phyloP scores from a whole-genome alignment of 1,284 basidiomycete species.

The Mycosarcoma maydis region DNA sequence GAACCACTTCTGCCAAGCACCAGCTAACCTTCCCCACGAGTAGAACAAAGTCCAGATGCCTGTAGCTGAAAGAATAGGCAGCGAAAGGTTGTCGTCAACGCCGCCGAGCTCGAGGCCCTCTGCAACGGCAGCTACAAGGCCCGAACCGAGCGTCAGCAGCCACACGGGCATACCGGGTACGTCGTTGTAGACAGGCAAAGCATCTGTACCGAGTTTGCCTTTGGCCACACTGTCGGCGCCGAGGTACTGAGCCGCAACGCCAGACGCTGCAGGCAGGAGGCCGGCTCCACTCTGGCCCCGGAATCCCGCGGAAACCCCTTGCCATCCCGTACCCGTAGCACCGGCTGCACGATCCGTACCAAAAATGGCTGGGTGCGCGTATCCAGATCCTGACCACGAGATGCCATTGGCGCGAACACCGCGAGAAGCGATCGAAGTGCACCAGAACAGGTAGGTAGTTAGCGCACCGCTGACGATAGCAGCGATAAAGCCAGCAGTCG shows the following conservation, averaged over 20 bases:
- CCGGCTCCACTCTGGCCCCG: conserved; percentile 24
- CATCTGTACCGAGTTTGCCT: conserved; percentile 37
- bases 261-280: conserved; percentile 22
- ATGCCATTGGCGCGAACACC: conserved; percentile 54
- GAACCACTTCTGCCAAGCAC: conserved; percentile 30
- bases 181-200: conserved; percentile 21
- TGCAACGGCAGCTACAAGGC: conserved; percentile 66
- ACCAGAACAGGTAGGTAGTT: conserved; percentile 83
- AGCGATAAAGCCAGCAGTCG: conserved; percentile 87
- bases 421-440: conserved; percentile 55
- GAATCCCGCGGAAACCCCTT: conserved; percentile 44
- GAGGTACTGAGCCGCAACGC: conserved; percentile 34
- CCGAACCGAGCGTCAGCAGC: conserved; percentile 52
- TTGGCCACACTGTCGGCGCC: conserved; percentile 28
- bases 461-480: conserved; percentile 80
- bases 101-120: conserved; percentile 78
- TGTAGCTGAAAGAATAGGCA: conserved; percentile 88
- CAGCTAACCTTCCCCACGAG: conserved; percentile 50
- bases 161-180: conserved; percentile 58
- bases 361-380: conserved; percentile 49
- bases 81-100: conserved; percentile 89
- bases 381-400: conserved; percentile 53
- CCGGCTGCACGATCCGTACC: conserved; percentile 50
- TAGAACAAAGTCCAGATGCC: conserved; percentile 73
- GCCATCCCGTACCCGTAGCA: conserved; percentile 50